phyloP scores from a whole-genome alignment of 805 yeast genomes.

The Cephaloascus fragrans region DNA sequence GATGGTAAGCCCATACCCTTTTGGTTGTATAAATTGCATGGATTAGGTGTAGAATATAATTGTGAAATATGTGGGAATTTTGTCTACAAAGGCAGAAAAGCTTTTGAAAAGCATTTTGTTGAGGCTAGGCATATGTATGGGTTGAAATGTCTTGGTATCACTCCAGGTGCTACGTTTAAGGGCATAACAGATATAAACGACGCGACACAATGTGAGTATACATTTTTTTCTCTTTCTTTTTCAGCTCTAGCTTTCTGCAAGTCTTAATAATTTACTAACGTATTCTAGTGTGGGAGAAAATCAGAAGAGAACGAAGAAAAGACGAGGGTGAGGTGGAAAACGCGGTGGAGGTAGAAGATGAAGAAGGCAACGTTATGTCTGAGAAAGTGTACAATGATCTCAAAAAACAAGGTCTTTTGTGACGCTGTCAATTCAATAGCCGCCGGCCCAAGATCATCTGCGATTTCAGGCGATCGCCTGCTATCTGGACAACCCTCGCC shows the following conservation, averaged over 20 bases:
- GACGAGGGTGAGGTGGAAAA: slow-evolving; percentile 35
- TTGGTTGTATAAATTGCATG: slow-evolving; percentile 89
- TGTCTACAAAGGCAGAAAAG: slow-evolving; percentile 61
- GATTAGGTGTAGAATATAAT: slow-evolving; percentile 56
- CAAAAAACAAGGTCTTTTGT: slow-evolving; percentile 79
- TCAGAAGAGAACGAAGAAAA: slow-evolving; percentile 25
- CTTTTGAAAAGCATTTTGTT: slow-evolving; percentile 68
- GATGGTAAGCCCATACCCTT: slow-evolving; percentile 90
- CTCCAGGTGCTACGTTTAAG: slow-evolving; percentile 41
- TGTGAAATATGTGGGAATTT: slow-evolving; percentile 87
- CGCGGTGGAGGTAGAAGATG: slow-evolving; percentile 80
- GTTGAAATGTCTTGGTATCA: slow-evolving; percentile 63
- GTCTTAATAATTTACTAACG: not conserved
- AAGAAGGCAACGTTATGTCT: slow-evolving; percentile 87
- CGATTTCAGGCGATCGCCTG: too few species aligned
- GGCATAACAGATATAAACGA: slow-evolving; percentile 63
- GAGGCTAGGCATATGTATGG: slow-evolving; percentile 66
- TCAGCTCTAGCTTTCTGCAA: not conserved
- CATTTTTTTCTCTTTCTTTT: too few species aligned
- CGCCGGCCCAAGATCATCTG: too few species aligned
- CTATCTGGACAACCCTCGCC: too few species aligned
- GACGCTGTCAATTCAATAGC: slow-evolving; percentile 4
- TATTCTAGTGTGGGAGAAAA: slow-evolving; percentile 32
- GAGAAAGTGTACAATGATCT: slow-evolving; percentile 75
- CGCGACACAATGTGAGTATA: slow-evolving; percentile 29